These are phyloP conservation scores for Coniochaeta hoffmannii DNA, from an alignment of 2,329 filamentous ascomycete genomes.

Conservation along the genomic window DNA sequence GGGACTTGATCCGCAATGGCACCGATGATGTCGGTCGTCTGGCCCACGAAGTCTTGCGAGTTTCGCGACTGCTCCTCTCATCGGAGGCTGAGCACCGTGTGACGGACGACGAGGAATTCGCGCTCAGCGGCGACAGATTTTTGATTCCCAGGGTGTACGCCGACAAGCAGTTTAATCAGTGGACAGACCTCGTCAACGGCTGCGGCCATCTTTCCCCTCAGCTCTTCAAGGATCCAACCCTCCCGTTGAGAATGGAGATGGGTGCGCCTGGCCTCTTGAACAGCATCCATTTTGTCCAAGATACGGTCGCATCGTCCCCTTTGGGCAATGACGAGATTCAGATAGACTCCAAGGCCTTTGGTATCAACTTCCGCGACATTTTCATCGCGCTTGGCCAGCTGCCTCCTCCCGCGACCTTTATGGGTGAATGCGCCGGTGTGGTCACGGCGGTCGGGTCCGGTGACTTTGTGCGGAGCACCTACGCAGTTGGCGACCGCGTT, in stretches of 20 bases:
- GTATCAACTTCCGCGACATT: constrained; percentile 30
- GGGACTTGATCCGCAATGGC: not conserved
- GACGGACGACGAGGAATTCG: not conserved
- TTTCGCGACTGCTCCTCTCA: not conserved
- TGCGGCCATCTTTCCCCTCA: not conserved
- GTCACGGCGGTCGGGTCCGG: constrained; percentile 10
- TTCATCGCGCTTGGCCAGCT: constrained; percentile 24
- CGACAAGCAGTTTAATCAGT: not conserved
- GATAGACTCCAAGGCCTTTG: constrained; percentile 23
- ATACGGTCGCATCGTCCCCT: not conserved
- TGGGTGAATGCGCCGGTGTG: constrained; percentile 19
- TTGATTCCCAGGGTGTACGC: constrained; percentile 1
- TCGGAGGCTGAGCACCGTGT: no score
- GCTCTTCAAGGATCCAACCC: not conserved
- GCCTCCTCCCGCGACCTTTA: constrained; percentile 11
- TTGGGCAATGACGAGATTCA: not conserved
- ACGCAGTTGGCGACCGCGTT: constrained; percentile 16
- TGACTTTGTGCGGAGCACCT: constrained; percentile 5
- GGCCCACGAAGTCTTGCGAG: not conserved
- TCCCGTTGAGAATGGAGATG: not conserved
- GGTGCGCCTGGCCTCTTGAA: not conserved
- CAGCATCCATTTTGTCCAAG: not conserved
- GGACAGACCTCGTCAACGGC: not conserved
- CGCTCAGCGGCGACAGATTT: not conserved
- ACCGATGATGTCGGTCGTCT: not conserved